Evolutionary conservation across 208 protist genomes (phyloP), one percentile per base, ranked within the genome.

Genomic region (Willaertia magna): DNA sequence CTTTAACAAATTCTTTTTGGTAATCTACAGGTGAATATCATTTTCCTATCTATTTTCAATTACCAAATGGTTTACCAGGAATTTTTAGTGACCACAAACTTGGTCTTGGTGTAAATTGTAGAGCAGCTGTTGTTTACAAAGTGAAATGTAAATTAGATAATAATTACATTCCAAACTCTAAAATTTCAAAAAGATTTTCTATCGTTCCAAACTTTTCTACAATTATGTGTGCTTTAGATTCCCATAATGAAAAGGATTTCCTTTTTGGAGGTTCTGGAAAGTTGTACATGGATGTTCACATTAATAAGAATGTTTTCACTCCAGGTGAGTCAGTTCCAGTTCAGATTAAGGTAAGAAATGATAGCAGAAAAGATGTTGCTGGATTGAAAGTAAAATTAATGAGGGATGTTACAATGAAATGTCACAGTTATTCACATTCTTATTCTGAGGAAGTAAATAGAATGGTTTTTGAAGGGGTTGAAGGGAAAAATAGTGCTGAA

Each of bases 41-140:
- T 6, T 81, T 51, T 18, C 76, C 76, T 12, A 39, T 81, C 43
- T 18, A 46, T 51, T 86, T 52, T 18, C 85, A 86, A 55, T 11
- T 86, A 34, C 85, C 85, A 18, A 11, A 51, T 40, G 44, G 39
- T 48, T 44, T 86, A 12, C 85, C 85, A 34, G 85, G 85, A 20
- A 26, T 40, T 39, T 86, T 79, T n/a, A 83, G 46, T 22, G 11
- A 46, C 4, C 1, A 59, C 14, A 18, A 18, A 0, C 2, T 42
- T 20, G 9, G 6, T 39, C 40, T 49, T 12, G 61, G 84, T 34
- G 34, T 75, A 40, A 76, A 76, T 30, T 49, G 42, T 78, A 75
- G 81, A 40, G 46, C 55, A 39, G 85, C 85, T 7, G 82, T 86
- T 81, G 14, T 86, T 39, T 86, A 86, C 61, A 78, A 86, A 34